Base-by-base conservation (phyloP, 352 stramenopile species). In the Phytophthora fragariae region DNA sequence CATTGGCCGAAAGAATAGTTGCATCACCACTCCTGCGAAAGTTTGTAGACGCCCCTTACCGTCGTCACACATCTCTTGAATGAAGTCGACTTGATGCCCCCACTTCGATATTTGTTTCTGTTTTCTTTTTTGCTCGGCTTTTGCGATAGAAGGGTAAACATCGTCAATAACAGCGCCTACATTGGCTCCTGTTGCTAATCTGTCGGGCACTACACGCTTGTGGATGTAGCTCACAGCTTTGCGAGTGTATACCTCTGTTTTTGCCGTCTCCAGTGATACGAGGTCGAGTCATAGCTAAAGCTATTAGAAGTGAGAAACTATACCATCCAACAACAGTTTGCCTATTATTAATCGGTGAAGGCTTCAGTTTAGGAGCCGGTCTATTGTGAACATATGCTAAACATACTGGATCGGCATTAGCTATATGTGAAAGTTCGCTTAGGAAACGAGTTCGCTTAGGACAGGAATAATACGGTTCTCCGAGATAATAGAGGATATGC, bases 81-180 rank as follows among this genome's bases (percentile, higher is more conserved):
- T 53, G 15, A 53, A 54, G 8, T 1, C 19, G 10, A 3, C 37
- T 39, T 63, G 37, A 2, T 19, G 21, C 19, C 17, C 54, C 57
- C 57, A 54, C 24, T 63, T 53, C 1, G 35, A 54, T 17, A 63
- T 63, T 15, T 53, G 57, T 17, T 54, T 54, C 39, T 63, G 35
- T 5, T 63, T 63, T 1, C 27, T 10, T n/a, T 53, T 63, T 21
- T 8, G 11, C 2, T 54, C 5, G 7, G 21, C 1, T 15, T 63
- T 53, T 11, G 37, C 12, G 37, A 44, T 44, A 11, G 37, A 44
- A 9, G 35, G 35, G 19, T 27, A 52, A 35, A 62, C 24, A 12
- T 50, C 55, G 8, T 49, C 31, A 9, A 61, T 33, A n/a, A 24
- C 35, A 1, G 11, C 56, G 4, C 9, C 10, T 35, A 14, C n/a